Base-by-base conservation (phyloP, 441 rosid species). In the Syzygium syzygioides region DNA sequence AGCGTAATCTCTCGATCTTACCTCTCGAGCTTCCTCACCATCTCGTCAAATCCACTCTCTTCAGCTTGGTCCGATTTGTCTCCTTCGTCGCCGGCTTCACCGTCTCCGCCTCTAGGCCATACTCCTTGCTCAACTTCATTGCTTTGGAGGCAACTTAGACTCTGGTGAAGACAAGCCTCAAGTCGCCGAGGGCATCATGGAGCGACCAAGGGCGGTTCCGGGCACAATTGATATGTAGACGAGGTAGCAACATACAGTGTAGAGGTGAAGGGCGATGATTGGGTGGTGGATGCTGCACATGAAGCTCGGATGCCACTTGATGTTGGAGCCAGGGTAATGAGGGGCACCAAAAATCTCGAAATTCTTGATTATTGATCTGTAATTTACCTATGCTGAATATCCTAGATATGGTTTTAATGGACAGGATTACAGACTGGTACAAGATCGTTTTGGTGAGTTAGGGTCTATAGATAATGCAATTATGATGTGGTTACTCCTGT, bases 151-250 rank as follows among this genome's bases (percentile, higher is more conserved):
- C 14, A 11, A 66, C 32, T 32, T 4, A 32, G 32, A 66, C 23
- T 0, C 19, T 13, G 2, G 45, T 13, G 23, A 66, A 37, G 79
- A 66, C 6, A 7, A 32, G 45, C 45, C 45, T 32, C 14, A 4
- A 6, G 25, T 66, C 0, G 13, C 25, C 14, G 7, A 66, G 12
- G 25, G 79, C 79, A 20, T 18, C 79, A 1, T 18, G 6, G 45
- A 32, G 76, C 3, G 41, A 66, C 23, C 8, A 17, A 0, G 13
- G 13, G 12, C 30, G 41, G 76, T 59, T 14, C 1, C 1, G 0
- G 6, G 30, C 48, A 5, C 11, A 1, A 26, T 25, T 2, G 45
- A 66, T 66, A 23, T 17, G 12, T 34, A 20, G 41, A 34, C 2
- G 25, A 68, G 79, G 45, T 15, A 32, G 45, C 45, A 18, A 3